Conservation (phyloP, 23 red algal species). For the Gracilaria domingensis region DNA sequence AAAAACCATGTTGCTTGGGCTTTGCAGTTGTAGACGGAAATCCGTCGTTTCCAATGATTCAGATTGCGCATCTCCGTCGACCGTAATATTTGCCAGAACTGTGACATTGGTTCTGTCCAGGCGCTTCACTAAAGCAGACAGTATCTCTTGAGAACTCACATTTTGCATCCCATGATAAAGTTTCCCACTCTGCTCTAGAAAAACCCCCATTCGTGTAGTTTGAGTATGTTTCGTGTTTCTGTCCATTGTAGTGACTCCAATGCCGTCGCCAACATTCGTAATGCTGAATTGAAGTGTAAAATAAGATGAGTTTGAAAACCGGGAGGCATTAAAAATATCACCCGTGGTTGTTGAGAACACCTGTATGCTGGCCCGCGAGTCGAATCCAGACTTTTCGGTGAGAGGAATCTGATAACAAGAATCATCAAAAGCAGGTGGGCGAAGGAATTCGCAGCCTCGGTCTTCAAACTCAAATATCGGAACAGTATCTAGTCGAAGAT, state of each 20-base stretch:
- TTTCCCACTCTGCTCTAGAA: not conserved
- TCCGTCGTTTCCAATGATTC: not conserved
- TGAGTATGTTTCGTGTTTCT: not conserved
- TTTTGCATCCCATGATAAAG: not conserved
- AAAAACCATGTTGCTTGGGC: too few species aligned
- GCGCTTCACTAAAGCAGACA: not conserved
- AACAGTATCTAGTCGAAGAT: not conserved
- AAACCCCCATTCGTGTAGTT: not conserved
- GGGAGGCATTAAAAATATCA: not conserved
- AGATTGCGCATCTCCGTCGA: not conserved
- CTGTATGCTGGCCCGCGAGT: not conserved
- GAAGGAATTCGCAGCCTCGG: slow-evolving; percentile 5
- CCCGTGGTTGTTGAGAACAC: too few species aligned
- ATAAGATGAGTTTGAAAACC: not conserved
- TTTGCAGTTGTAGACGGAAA: too few species aligned
- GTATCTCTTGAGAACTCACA: not conserved
- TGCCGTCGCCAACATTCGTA: not conserved
- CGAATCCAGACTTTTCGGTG: slow-evolving; percentile 15
- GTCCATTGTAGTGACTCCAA: too few species aligned
- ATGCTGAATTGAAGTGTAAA: not conserved
- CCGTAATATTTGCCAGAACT: not conserved
- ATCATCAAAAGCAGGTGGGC: not conserved
- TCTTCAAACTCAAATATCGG: not conserved
- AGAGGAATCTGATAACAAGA: not conserved
- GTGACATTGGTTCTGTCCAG: not conserved